A percentile compares a stretch with the other conserved stretches of the same genome.
These are phyloP conservation scores for Senecio squalidus DNA, from an alignment of 140 eudicot species.

Conservation along the genomic window DNA sequence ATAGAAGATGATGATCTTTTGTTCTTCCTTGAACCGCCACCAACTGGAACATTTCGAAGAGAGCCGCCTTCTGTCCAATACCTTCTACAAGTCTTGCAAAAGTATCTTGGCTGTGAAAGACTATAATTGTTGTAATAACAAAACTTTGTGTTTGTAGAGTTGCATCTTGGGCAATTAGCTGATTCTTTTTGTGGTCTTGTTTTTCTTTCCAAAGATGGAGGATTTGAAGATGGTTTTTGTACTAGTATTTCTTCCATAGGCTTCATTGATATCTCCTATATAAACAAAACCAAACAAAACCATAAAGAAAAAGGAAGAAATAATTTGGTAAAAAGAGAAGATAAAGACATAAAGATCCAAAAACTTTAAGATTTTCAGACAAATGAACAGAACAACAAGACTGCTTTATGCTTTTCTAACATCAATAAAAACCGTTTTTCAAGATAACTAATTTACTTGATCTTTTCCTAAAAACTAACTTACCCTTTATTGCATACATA, in stretches of 20 bases:
- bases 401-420: slow-evolving; percentile 34
- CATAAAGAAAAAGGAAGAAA: slow-evolving; percentile 22
- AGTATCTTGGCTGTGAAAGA: slow-evolving; percentile 86
- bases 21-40: slow-evolving; percentile 94
- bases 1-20: slow-evolving; percentile 55
- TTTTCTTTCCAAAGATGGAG: slow-evolving; percentile 46
- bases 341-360: slow-evolving; percentile 42
- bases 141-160: slow-evolving; percentile 87
- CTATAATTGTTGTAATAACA: slow-evolving; percentile 94
- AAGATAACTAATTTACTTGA: slow-evolving; percentile 27
- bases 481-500: slow-evolving; percentile 12
- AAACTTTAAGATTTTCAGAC: slow-evolving; percentile 31
- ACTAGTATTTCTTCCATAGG: slow-evolving; percentile 54
- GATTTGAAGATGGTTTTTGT: slow-evolving; percentile 36
- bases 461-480: slow-evolving; percentile 15
- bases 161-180: slow-evolving; percentile 91
- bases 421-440: slow-evolving; percentile 24
- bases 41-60: slow-evolving; percentile 80
- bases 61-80: slow-evolving; percentile 98
- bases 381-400: slow-evolving; percentile 28
- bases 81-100: slow-evolving; percentile 91
- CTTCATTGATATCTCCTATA: slow-evolving; percentile 57
- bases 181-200: slow-evolving; percentile 61
- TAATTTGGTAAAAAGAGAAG: slow-evolving; percentile 15
- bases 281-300: slow-evolving; percentile 2